These are phyloP conservation scores for Carex sylvatica DNA, from an alignment of 202 grass and related monocot species.

Conservation along the genomic window DNA sequence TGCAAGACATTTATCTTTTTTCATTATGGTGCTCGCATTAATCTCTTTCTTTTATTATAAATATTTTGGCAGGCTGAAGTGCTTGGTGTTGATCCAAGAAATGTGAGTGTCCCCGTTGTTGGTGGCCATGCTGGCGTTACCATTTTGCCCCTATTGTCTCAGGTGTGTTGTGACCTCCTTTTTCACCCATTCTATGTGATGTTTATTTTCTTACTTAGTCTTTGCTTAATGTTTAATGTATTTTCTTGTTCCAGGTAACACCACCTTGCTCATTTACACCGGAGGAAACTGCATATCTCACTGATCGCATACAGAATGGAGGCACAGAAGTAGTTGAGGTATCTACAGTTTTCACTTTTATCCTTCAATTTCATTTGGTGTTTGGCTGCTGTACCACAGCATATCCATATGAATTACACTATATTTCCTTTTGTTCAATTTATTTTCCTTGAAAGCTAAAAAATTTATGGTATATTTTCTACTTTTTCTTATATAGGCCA, in stretches of 20 bases:
- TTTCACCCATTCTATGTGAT: neutral
- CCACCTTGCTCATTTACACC: constrained; percentile 86
- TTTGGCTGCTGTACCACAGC: neutral
- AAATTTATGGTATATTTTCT: neutral
- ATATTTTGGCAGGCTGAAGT: constrained; percentile 70
- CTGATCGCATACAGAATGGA: constrained; percentile 92
- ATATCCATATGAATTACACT: neutral
- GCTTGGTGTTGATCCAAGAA: constrained; percentile 85
- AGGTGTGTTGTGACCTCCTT: constrained; percentile 40
- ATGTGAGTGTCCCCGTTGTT: constrained; percentile 87
- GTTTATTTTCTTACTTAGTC: neutral
- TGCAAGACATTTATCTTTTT: neutral
- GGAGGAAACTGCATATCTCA: constrained; percentile 77
- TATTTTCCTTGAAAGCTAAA: neutral
- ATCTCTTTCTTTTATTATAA: neutral
- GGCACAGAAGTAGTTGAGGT: constrained; percentile 99
- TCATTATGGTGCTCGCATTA: neutral
- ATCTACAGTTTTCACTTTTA: constrained; percentile 16
- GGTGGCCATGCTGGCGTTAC: constrained; percentile 94
- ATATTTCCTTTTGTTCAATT: neutral
- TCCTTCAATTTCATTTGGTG: constrained; percentile 8
- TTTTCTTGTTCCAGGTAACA: constrained; percentile 53
- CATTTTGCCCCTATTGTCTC: constrained; percentile 90
- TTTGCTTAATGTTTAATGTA: neutral
- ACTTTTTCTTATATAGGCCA: constrained; percentile 53